A percentile compares a stretch with the other conserved stretches of the same genome.
Evolutionary conservation across 2,329 filamentous ascomycete species (phyloP).

Genomic region (Pyrenophora tritici-repentis): DNA sequence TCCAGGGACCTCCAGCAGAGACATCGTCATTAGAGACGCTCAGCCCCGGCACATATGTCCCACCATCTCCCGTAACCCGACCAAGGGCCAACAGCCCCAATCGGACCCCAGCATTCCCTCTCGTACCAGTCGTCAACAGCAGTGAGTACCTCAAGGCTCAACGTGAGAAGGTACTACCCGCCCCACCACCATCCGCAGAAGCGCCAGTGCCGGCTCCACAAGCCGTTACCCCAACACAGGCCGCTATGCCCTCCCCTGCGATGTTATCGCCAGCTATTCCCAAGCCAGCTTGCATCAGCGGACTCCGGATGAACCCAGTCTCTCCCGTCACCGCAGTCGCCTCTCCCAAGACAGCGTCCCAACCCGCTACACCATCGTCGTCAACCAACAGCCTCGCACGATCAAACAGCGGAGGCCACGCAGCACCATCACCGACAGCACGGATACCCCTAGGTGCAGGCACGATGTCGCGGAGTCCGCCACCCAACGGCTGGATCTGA

Average conservation of each 20-base stretch:
- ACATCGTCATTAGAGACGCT: slow-evolving; percentile 19
- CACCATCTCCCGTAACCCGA: slow-evolving; percentile 26
- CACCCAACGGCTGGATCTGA: slow-evolving; percentile 45
- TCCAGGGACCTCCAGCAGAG: slow-evolving; percentile 33
- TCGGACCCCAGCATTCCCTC: slow-evolving; percentile 32
- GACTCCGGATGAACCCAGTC: slow-evolving; percentile 45
- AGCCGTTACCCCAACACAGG: slow-evolving; percentile 9
- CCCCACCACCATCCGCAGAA: slow-evolving; percentile 28
- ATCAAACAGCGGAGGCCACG: slow-evolving; percentile 20
- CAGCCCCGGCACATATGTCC: slow-evolving; percentile 27
- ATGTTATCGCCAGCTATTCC: slow-evolving; percentile 5
- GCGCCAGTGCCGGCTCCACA: slow-evolving; percentile 13
- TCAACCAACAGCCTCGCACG: slow-evolving; percentile 22
- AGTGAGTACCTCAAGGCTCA: slow-evolving; percentile 40
- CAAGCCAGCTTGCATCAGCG: slow-evolving; percentile 27
- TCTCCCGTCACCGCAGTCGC: slow-evolving; percentile 27
- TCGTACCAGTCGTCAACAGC: slow-evolving; percentile 34
- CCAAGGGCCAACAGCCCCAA: slow-evolving; percentile 24
- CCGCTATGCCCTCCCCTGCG: too few relatives aligned
- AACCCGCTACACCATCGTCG: slow-evolving; percentile 18
- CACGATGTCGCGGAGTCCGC: slow-evolving; percentile 44
- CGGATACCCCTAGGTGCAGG: slow-evolving; percentile 43
- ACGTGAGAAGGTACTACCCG: slow-evolving; percentile 43
- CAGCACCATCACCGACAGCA: slow-evolving; percentile 36
- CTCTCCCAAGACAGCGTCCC: slow-evolving; percentile 24